phyloP scores from a whole-genome alignment of 1,284 basidiomycete genomes.

The Prillingera fragicola region DNA sequence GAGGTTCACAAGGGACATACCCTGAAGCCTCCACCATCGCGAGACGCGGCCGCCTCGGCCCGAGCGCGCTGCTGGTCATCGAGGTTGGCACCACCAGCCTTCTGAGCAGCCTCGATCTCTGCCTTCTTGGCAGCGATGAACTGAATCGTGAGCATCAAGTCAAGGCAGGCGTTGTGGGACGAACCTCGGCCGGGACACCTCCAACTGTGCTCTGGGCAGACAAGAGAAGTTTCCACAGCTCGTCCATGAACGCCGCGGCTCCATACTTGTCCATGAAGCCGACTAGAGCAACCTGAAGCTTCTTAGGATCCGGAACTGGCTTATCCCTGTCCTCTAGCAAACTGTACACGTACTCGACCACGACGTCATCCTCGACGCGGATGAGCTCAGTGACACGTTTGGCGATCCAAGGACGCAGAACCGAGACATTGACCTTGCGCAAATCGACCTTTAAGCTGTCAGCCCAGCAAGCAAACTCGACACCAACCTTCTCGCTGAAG shows the following conservation, averaged over 20 bases:
- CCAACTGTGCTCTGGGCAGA: conserved; percentile 84
- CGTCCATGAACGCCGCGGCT: conserved; percentile 77
- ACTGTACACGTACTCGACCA: conserved; percentile 92
- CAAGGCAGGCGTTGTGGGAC: conserved; percentile 5
- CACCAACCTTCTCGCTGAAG: conserved; percentile 75
- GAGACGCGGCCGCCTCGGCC: conserved; percentile 3
- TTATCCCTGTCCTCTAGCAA: conserved; percentile 77
- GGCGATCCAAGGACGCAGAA: conserved; percentile 85
- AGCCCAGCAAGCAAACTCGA: conserved; percentile 1
- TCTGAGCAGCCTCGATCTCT: conserved; percentile 72
- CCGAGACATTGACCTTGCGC: conserved; percentile 74
- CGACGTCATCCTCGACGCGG: conserved; percentile 93
- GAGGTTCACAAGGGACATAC: no score
- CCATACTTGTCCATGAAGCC: conserved; percentile 69
- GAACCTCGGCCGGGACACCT: conserved; percentile 74
- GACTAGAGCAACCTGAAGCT: conserved; percentile 89
- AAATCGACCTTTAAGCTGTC: conserved; percentile 68
- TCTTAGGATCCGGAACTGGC: conserved; percentile 88
- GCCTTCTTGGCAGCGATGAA: conserved; percentile 95
- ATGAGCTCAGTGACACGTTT: conserved; percentile 84
- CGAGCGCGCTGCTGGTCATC: conserved; percentile 17
- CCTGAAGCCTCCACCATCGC: conserved; percentile 3
- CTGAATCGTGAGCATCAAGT: conserved; percentile 6
- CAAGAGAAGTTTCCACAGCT: conserved; percentile 82
- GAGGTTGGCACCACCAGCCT: conserved; percentile 48